Conservation (phyloP, 371 early-diverging fungal genomes). For the Coemansia sp. region DNA sequence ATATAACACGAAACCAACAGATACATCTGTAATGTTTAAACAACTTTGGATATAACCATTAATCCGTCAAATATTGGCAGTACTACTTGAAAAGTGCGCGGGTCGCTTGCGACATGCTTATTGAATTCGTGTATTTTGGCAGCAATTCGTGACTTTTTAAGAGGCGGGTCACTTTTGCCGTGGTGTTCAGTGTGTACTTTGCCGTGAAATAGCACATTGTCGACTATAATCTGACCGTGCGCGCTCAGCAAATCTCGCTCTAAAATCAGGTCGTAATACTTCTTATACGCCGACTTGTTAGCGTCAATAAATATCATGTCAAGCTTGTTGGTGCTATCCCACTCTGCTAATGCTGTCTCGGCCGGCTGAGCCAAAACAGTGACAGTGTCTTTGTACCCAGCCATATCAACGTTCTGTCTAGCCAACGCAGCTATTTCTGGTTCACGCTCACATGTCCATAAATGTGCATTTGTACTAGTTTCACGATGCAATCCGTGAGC, state of each 20-base stretch:
- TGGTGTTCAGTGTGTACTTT: background rate
- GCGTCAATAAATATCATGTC: slow-evolving; percentile 52
- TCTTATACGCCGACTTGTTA: slow-evolving; percentile 41
- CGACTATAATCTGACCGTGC: slow-evolving; percentile 36
- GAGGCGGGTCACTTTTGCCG: too few relatives aligned
- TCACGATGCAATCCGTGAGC: slow-evolving; percentile 18
- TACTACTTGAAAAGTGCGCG: slow-evolving; percentile 58
- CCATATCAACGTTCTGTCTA: slow-evolving; percentile 4
- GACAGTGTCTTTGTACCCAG: slow-evolving; percentile 6
- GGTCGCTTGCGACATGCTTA: slow-evolving; percentile 59
- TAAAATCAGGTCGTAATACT: slow-evolving; percentile 30
- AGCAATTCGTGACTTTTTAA: slow-evolving; percentile 31
- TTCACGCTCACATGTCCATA: slow-evolving; percentile 42
- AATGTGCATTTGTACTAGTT: background rate
- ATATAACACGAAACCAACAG: too few relatives aligned
- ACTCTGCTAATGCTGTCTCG: slow-evolving; percentile 9
- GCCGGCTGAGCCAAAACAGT: slow-evolving; percentile 18
- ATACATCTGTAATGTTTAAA: too few relatives aligned
- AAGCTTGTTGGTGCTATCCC: slow-evolving; percentile 26
- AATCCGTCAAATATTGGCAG: slow-evolving; percentile 71
- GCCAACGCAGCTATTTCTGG: slow-evolving; percentile 10
- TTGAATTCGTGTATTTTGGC: slow-evolving; percentile 58
- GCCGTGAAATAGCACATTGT: slow-evolving; percentile 38
- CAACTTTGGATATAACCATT: slow-evolving; percentile 54
- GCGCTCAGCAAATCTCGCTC: slow-evolving; percentile 25